phyloP scores from a whole-genome alignment of 345 rosid genomes.

The Cardamine chenopodiifolia region DNA sequence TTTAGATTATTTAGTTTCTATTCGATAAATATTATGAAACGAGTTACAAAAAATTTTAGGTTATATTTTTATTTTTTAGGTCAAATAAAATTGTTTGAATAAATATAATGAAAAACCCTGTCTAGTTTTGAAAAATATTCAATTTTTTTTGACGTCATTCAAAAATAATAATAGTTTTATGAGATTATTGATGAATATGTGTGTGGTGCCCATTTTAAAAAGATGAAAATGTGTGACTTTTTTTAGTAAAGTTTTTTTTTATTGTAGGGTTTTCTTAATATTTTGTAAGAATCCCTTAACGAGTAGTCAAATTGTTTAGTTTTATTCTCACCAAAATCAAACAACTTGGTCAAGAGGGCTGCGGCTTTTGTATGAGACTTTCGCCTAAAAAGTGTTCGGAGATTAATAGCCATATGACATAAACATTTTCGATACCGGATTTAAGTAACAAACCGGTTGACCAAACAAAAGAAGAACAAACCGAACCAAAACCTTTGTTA shows the following conservation, averaged over 20 bases:
- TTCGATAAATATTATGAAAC: neutral
- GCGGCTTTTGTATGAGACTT: neutral
- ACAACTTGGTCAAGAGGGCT: neutral
- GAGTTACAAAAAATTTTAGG: neutral
- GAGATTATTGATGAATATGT: neutral
- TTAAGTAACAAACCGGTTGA: neutral
- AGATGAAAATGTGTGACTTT: neutral
- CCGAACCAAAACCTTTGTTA: neutral
- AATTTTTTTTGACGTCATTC: no score
- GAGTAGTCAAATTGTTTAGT: no score
- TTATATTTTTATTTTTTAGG: neutral
- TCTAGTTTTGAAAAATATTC: neutral
- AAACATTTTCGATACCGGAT: neutral
- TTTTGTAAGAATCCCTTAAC: neutral
- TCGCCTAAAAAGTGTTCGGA: slow-evolving; percentile 36
- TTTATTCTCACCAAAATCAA: neutral
- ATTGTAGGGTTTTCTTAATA: neutral
- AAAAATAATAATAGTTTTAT: neutral
- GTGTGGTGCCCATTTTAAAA: neutral
- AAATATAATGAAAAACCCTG: neutral
- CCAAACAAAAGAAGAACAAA: neutral
- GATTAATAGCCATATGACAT: slow-evolving; percentile 26
- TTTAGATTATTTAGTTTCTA: neutral
- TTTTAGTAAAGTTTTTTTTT: no score
- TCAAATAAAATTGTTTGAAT: neutral